Evolutionary conservation across 306 rosid genomes (phyloP), one percentile per base, ranked within the genome.

Genomic region (Coriaria nepalensis): DNA sequence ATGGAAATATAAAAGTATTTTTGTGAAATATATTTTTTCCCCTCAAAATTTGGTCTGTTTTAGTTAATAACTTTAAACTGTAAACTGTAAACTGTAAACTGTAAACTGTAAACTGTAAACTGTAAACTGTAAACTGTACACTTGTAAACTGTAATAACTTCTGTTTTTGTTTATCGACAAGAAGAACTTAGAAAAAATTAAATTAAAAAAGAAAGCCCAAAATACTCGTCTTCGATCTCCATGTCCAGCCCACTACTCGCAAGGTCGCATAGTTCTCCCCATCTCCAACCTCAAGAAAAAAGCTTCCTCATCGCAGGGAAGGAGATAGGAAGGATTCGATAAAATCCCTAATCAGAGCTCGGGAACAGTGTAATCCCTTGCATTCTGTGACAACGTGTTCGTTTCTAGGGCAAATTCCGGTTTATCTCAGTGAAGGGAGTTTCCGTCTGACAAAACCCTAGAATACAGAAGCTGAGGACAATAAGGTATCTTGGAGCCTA

Each of bases 231-330:
- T 63, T 81, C 93, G 49, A 20, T 81, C 80, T 60, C 46, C 82
- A 58, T 78, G 83, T 63, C 76, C 94, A 88, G 95, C 95, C 95
- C 95, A 84, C 86, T 62, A 78, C 75, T 65, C 67, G 67, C 93
- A 81, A 79, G 93, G 74, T 80, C 82, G 83, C 78, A 73, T 85
- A 81, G 80, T 77, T 67, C 66, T 73, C 59, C 63, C 56, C 32
- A 46, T 49, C 66, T 59, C 59, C 68, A 47, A 67, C 68, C 52
- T 37, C 47, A 50, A 56, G 49, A 65, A 69, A 59, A 68, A 57
- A 45, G n/a, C 50, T 61, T 62, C 70, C 58, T 56, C 62, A 44
- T 48, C 9, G 63, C 47, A 59, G 47, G 40, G 37, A 32, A 52
- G 49, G 63, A 38, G 55, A 15, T n/a, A 48, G 29, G 29, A 20